Base-by-base conservation (phyloP, 108 stramenopile genomes). In the Cyclotella baltica region DNA sequence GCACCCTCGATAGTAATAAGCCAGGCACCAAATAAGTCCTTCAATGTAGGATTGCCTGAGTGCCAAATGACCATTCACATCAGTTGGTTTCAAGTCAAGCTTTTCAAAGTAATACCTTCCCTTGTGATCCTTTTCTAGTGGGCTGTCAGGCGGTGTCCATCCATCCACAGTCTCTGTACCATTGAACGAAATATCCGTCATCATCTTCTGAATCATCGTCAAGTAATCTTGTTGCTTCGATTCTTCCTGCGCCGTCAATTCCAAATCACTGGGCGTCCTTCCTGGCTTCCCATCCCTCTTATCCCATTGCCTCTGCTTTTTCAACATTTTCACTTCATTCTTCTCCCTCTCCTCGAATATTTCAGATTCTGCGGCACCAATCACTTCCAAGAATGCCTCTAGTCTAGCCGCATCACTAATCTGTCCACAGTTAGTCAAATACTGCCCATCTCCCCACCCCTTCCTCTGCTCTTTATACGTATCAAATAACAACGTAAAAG, bases 1-100 rank as follows among this genome's bases (percentile, higher is more conserved):
- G 74, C 98, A 98, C 9, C 99, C 99, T 62, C 88, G 87, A 83
- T 98, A 98, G 86, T 99, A 99, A 86, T 99, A 99, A n/a, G 97
- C 93, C 25, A 98, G 83, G 84, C 97, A 97, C 99, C 99, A 99
- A 80, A 95, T 91, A n/a, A 99, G 83, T n/a, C 98, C 98, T 78
- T 98, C 98, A 65, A 97, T 92, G 72, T 96, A 98, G 3, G 93
- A 71, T 70, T 91, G 84, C 40, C 93, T 71, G 61, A 95, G 78
- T 47, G 85, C 90, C 33, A 78, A 82, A 72, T 93, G 92, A 20
- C 85, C 90, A 19, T 85, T 76, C 19, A 89, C 81, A 52, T 89
- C 89, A 6, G 95, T 55, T 33, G 96, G 96, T 43, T 84, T 90
- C 43, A 99, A 64, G 29, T 95, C 85, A 46, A 99, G 75, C 82